Base-by-base conservation (phyloP, 768 basidiomycete genomes). In the Lepiota venenata region DNA sequence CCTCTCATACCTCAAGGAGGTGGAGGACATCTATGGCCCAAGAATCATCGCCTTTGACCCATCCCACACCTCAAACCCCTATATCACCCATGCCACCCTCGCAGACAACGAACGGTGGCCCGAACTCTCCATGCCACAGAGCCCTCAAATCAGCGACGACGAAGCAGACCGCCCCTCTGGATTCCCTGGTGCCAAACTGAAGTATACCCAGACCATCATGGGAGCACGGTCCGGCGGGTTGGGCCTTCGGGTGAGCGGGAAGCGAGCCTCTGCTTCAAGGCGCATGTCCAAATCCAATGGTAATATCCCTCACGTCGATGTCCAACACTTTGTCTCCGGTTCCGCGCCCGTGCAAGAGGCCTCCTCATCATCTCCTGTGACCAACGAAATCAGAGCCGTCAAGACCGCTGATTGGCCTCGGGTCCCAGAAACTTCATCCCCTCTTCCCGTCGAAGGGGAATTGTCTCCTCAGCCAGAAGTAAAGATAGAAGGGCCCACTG, bases 171-270 rank as follows among this genome's bases (percentile, higher is more conserved):
- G 69, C 10, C 74, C 75, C 44, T 72, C 65, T 60, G 79, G 69
- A 60, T 77, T 71, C 68, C 81, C 68, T 67, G 85, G 62, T 64
- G 81, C 59, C 63, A 66, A 79, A 12, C 76, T 97, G 59, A 90
- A 87, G 64, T 87, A 95, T 68, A 89, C 91, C 5, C 84, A 88
- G 62, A 97, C 95, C 2, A 96, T 97, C 63, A 85, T 94, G 78
- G 91, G 85, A 3, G 78, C 79, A 3, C 77, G 83, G 21, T 77
- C 81, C 0, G 91, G 90, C 3, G 89, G 79, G 0, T 65, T 88
- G 1, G 94, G 94, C 0, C 78, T 95, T 70, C 77, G 93, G 20
- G 86, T 93, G 2, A 71, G 80, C 22, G 93, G 83, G 0, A 83
- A 84, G 60, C 73, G 85, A 14, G 69, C 64, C 0, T 82, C 82